Evolutionary conservation across 805 yeast species (phyloP).

Genomic region (Lachancea cidri): DNA sequence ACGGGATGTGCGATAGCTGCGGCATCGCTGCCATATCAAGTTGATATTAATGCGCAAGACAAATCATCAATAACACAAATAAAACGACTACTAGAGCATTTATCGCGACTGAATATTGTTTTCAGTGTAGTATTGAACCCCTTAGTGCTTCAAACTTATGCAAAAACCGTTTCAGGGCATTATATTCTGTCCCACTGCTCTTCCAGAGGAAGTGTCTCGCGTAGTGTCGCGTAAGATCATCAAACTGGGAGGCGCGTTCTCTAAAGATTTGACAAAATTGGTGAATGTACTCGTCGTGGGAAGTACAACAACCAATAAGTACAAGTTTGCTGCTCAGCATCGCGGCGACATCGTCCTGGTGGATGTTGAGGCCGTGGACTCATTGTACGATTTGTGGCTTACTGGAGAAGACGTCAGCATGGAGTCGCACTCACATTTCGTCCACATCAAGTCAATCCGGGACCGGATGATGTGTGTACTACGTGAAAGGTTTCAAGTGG

Average conservation of each 20-base stretch:
- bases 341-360: constrained; percentile 27
- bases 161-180: constrained; percentile 40
- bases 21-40: too few species aligned
- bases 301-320: constrained; percentile 30
- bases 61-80: too few species aligned
- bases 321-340: constrained; percentile 24
- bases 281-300: constrained; percentile 59
- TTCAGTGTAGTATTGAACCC: too few species aligned
- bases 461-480: constrained; percentile 8
- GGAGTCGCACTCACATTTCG: constrained; percentile 7
- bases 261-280: constrained; percentile 55
- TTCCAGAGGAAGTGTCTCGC: constrained; percentile 37
- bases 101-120: too few species aligned
- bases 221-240: constrained; percentile 42
- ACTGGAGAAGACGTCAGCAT: constrained; percentile 20
- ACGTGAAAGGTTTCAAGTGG: constrained; percentile 5
- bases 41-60: too few species aligned
- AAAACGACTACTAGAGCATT: too few species aligned
- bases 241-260: constrained; percentile 55
- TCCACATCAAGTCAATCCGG: constrained; percentile 1
- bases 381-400: constrained; percentile 29
- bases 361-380: constrained; percentile 14
- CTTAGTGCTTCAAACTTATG: too few species aligned
- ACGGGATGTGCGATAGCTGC: too few species aligned
- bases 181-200: constrained; percentile 55